Evolutionary conservation across 2,329 filamentous ascomycete genomes (phyloP), one percentile per base, ranked within the genome.

Genomic region (Fusarium algeriense): DNA sequence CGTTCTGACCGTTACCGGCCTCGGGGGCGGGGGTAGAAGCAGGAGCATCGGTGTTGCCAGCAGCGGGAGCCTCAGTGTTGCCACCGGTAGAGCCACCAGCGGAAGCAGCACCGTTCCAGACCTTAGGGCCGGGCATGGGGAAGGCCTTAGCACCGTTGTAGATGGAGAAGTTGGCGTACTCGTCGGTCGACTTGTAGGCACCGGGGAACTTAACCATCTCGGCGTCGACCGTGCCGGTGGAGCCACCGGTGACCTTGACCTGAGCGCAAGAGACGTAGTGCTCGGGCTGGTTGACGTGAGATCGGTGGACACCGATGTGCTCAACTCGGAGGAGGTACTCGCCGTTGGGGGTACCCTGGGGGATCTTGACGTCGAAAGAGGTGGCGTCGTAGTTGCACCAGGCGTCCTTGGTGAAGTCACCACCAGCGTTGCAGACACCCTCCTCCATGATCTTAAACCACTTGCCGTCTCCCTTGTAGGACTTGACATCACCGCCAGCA

Each of bases 381-480:
- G 62, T 1, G 34, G 62, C 46, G 43, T 64, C 49, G 49, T 65
- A 65, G 62, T 65, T 65, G 62, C 62, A 65, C 62, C 62, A 65
- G 43, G 62, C 62, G 60, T 64, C 62, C 60, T 65, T 65, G 43
- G 62, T 65, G 60, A 65, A 65, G 60, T 65, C 62, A 28, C 49
- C 60, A 7, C 62, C 7, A 32, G 62, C 20, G 60, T 65, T 65
- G 60, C 62, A 65, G 35, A 65, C 62, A 44, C 62, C 62, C 62
- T 65, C 62, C 49, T 65, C 62, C 62, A 65, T 65, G 32, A 65
- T 65, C 62, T 65, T 65, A 43, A 65, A 65, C 62, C 62, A 65
- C 10, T 64, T 32, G 12, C 62, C 62, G 17, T 46, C 37, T 32
- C 62, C 62, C 35, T 65, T 57, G 62, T 65, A 65, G 37, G 60